phyloP scores from a whole-genome alignment of 2,329 filamentous ascomycete species.

The Exophiala sp. region DNA sequence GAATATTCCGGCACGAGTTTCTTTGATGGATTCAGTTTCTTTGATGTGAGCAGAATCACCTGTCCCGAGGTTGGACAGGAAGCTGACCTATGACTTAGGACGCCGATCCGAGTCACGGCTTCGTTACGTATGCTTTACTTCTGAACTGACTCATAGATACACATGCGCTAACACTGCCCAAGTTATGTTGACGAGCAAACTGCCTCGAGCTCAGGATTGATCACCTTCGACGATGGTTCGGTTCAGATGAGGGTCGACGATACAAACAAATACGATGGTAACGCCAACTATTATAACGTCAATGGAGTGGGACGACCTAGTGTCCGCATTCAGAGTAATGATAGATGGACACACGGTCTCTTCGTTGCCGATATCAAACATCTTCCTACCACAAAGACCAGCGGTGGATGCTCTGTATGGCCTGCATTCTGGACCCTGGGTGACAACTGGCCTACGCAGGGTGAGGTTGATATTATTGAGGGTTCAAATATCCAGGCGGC shows the following conservation, averaged over 20 bases:
- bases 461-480: slow-evolving; percentile 54
- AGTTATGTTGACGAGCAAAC: slow-evolving; percentile 42
- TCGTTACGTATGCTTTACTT: slow-evolving; percentile 36
- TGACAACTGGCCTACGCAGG: slow-evolving; percentile 41
- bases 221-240: slow-evolving; percentile 25
- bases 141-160: background rate
- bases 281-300: slow-evolving; percentile 40
- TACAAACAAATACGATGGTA: slow-evolving; percentile 25
- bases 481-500: slow-evolving; percentile 45
- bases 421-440: slow-evolving; percentile 37
- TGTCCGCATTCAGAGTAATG: slow-evolving; percentile 44
- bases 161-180: background rate
- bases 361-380: slow-evolving; percentile 48
- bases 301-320: slow-evolving; percentile 41
- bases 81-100: slow-evolving; percentile 17
- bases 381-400: slow-evolving; percentile 40
- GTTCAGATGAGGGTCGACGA: slow-evolving; percentile 21
- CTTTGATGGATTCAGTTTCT: slow-evolving; percentile 50
- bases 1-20: slow-evolving; percentile 47
- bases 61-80: background rate
- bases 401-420: slow-evolving; percentile 46
- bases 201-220: slow-evolving; percentile 34
- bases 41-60: slow-evolving; percentile 28
- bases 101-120: slow-evolving; percentile 49
- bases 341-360: slow-evolving; percentile 44